Base-by-base conservation (phyloP, 2,329 filamentous ascomycete species). In the Exophiala mesophila region DNA sequence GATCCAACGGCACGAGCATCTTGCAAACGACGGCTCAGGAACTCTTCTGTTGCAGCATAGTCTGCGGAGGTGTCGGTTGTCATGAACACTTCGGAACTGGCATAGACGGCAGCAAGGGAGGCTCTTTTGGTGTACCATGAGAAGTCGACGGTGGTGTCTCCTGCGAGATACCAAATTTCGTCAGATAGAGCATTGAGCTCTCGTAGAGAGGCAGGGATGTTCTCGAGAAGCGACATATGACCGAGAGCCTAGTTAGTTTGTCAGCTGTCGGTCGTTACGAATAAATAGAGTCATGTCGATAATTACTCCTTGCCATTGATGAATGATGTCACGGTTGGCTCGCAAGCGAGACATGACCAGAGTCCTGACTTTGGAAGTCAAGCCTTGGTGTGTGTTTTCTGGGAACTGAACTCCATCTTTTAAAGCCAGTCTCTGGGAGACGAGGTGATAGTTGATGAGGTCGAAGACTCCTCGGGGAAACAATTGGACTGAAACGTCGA, bases 41-140 rank as follows among this genome's bases (percentile, higher is more conserved):
- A 98, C 7, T 78, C 73, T 52, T 82, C 81, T 3, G 92, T 97
- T 50, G 89, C 85, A 7, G 59, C 62, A 57, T 85, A 92, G n/a
- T 77, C 78, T 0, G 74, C 68, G 3, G 83, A 88, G 47, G 71
- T 73, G 64, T 97, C 92, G 45, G 84, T 88, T 16, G 88, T 96
- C 88, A 97, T 96, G 67, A 89, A 94, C 4, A 96, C 71, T 66
- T 98, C 92, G 42, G 83, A 77, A 23, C 82, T 79, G 38, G 87
- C 87, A 59, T 85, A 87, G n/a, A 85, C 72, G 2, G 74, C 73
- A 1, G 77, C 73, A 17, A 86, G 62, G 0, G 72, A 75, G 6
- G 78, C 72, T 3, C 82, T 73, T 60, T 83, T 84, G 2, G 80
- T 81, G 56, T 98, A 98, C 92, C 92, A 98, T 3, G 80, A 82